Conservation (phyloP, 257 asterid species). For the Jacaranda copaia region DNA sequence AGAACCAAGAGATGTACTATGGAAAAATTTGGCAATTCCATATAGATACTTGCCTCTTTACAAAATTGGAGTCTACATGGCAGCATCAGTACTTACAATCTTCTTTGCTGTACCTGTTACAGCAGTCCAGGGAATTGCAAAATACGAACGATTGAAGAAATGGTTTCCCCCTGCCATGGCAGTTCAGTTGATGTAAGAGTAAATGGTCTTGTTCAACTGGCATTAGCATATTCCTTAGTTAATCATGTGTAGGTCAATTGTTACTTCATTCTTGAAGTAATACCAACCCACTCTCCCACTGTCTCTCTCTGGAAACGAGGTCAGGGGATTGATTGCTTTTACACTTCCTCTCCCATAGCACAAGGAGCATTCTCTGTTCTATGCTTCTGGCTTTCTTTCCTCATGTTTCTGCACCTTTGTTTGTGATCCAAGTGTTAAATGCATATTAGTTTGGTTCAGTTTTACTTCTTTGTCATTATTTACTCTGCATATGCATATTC, state of each 20-base stretch:
- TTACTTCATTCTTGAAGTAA: too few species aligned
- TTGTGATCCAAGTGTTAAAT: too few species aligned
- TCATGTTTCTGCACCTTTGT: too few species aligned
- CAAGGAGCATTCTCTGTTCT: too few species aligned
- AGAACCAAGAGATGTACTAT: constrained; percentile 89
- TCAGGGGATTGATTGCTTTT: too few species aligned
- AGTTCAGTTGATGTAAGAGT: constrained; percentile 75
- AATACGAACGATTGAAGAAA: constrained; percentile 69
- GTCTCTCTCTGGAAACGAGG: too few species aligned
- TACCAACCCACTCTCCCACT: too few species aligned
- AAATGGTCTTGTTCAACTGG: constrained; percentile 5
- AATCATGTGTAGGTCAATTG: too few species aligned
- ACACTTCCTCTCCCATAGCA: too few species aligned
- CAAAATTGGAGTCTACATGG: constrained; percentile 60
- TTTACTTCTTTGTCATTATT: not conserved
- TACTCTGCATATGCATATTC: too few species aligned
- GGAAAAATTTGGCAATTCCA: constrained; percentile 77
- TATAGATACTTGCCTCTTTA: constrained; percentile 63
- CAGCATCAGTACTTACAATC: constrained; percentile 76
- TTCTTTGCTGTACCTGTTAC: constrained; percentile 95
- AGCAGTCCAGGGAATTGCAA: constrained; percentile 92
- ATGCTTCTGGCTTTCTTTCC: too few species aligned
- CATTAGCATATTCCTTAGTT: not conserved
- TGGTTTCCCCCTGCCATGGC: constrained; percentile 99
- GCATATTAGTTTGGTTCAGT: not conserved